Percentiles rank a stretch among this genome's conserved stretches.
Evolutionary conservation across 192 early-diverging fungal species (phyloP).

Genomic region (Podila minutissima): DNA sequence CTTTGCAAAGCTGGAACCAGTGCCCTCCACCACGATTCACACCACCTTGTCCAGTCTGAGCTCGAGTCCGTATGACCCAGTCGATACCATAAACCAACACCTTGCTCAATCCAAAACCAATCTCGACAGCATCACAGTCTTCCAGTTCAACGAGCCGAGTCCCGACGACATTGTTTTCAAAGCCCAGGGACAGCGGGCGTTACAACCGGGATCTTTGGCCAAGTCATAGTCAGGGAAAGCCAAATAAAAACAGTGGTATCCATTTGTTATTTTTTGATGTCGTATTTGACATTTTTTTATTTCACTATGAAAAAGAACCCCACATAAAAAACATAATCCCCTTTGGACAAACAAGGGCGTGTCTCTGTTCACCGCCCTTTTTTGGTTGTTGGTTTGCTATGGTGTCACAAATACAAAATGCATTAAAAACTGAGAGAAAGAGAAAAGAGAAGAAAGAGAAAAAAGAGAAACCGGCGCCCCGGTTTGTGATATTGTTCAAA

Average conservation of each 20-base stretch:
- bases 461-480: neutral
- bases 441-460: neutral
- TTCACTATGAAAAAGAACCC: too few species aligned
- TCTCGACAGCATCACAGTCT: conserved; percentile 26
- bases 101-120: neutral
- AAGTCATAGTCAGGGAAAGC: neutral
- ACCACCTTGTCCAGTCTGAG: conserved; percentile 7
- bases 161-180: conserved; percentile 82
- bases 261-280: neutral
- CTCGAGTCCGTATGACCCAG: neutral
- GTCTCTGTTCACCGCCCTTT: neutral
- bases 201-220: neutral
- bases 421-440: neutral
- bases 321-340: too few species aligned
- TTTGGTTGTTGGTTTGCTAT: neutral
- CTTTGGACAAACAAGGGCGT: too few species aligned
- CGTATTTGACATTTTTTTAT: neutral
- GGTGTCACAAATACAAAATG: neutral
- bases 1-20: conserved; percentile 25
- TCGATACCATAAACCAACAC: neutral
- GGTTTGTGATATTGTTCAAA: too few species aligned
- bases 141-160: conserved; percentile 82
- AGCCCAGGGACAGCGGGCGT: conserved; percentile 61
- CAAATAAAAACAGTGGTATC: neutral
- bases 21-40: conserved; percentile 6